Evolutionary conservation across 306 rosid species (phyloP).

Genomic region (Trifolium repens): DNA sequence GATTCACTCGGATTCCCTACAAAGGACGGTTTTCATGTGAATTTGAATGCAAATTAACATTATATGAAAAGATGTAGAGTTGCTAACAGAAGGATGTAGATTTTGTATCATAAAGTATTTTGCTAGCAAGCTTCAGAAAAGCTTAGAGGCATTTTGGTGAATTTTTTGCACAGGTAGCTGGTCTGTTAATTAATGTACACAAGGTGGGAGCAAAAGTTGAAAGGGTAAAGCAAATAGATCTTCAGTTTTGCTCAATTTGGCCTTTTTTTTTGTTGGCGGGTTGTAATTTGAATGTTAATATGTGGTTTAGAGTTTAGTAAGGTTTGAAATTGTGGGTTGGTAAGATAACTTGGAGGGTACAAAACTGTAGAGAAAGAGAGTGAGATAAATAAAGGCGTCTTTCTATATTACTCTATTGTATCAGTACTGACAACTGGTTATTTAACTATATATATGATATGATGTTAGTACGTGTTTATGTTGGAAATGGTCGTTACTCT

Average conservation of each 20-base stretch:
- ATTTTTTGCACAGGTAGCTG: constrained; percentile 46
- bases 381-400: constrained; percentile 28
- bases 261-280: constrained; percentile 42
- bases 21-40: constrained; percentile 41
- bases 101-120: constrained; percentile 55
- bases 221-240: constrained; percentile 41
- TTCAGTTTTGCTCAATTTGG: constrained; percentile 39
- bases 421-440: neutral
- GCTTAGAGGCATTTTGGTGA: constrained; percentile 55
- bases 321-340: constrained; percentile 46
- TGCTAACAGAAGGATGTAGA: constrained; percentile 49
- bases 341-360: constrained; percentile 51
- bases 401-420: constrained; percentile 43
- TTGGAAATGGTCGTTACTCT: too few relatives aligned
- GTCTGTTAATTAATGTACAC: constrained; percentile 33
- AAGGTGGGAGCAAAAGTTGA: constrained; percentile 46
- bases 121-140: constrained; percentile 48
- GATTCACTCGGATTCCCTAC: constrained; percentile 50
- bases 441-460: too few relatives aligned
- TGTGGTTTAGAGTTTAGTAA: constrained; percentile 34
- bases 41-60: constrained; percentile 49
- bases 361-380: constrained; percentile 55
- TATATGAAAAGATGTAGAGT: constrained; percentile 38
- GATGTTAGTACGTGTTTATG: too few relatives aligned
- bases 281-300: constrained; percentile 52